These are phyloP conservation scores for Vickermania spadyakhi DNA, from an alignment of 208 protist genomes.

Conservation along the genomic window DNA sequence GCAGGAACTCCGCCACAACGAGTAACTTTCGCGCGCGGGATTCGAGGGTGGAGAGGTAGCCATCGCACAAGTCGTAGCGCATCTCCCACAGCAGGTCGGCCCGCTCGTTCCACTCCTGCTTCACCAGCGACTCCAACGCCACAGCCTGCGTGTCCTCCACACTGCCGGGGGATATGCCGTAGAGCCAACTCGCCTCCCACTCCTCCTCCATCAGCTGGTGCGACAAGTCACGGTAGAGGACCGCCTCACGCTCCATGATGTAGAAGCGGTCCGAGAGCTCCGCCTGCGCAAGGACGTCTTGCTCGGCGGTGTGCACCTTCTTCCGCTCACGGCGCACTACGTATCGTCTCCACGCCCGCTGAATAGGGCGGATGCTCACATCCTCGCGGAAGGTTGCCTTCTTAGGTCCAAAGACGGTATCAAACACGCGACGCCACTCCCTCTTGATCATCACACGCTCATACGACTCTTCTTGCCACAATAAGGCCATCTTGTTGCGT, in stretches of 20 bases:
- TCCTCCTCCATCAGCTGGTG: slow-evolving; percentile 1
- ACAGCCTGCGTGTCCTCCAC: background rate
- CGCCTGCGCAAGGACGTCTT: slow-evolving; percentile 13
- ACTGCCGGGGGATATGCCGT: background rate
- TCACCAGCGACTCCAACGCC: slow-evolving; percentile 7
- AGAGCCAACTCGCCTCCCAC: background rate
- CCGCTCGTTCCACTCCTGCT: slow-evolving; percentile 36
- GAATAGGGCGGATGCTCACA: slow-evolving; percentile 12
- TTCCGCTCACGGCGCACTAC: slow-evolving; percentile 6
- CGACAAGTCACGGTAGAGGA: slow-evolving; percentile 8
- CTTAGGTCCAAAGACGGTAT: slow-evolving; percentile 20
- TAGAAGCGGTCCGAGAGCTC: slow-evolving; percentile 9
- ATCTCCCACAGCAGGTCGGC: slow-evolving; percentile 44
- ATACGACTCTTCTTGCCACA: slow-evolving; percentile 38
- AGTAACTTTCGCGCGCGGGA: slow-evolving; percentile 9
- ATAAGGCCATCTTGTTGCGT: slow-evolving; percentile 16
- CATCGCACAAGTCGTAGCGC: slow-evolving; percentile 29
- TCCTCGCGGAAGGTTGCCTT: slow-evolving; percentile 9
- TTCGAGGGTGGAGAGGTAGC: slow-evolving; percentile 14
- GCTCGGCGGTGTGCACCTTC: slow-evolving; percentile 7
- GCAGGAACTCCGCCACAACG: slow-evolving; percentile 13
- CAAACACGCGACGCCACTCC: slow-evolving; percentile 16
- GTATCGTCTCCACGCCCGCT: slow-evolving; percentile 10
- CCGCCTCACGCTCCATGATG: slow-evolving; percentile 14
- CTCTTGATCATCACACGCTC: slow-evolving; percentile 21